Evolutionary conservation across 345 rosid genomes (phyloP).

Genomic region (Conringia planisiliqua): DNA sequence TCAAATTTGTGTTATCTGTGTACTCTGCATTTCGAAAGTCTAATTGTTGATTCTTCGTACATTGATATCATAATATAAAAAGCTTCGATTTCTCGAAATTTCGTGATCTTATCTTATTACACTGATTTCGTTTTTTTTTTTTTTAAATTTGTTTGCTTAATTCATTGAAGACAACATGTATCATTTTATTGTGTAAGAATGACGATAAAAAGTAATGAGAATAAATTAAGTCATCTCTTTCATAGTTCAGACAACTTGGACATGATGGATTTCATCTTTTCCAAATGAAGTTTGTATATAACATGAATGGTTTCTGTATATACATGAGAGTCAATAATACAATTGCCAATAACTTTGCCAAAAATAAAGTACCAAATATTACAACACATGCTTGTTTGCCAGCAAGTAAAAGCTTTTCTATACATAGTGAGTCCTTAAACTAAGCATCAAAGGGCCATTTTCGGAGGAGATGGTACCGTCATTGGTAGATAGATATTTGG

Average conservation of each 20-base stretch:
- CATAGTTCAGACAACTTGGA: not conserved
- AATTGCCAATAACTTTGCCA: slow-evolving; percentile 8
- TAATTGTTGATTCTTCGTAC: not conserved
- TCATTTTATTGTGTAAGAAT: not conserved
- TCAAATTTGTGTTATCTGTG: not conserved
- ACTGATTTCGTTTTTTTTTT: not conserved
- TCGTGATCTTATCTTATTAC: not conserved
- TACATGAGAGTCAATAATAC: slow-evolving; percentile 18
- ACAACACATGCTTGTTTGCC: slow-evolving; percentile 14
- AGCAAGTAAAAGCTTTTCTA: slow-evolving; percentile 12
- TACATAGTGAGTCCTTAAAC: slow-evolving; percentile 4
- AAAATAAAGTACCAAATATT: slow-evolving; percentile 5
- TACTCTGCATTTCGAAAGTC: not conserved
- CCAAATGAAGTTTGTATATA: slow-evolving; percentile 1
- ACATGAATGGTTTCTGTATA: not conserved
- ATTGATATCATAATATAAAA: not conserved
- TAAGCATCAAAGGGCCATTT: not conserved
- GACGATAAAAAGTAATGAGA: not conserved
- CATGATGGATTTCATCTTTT: not conserved
- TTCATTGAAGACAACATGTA: not conserved
- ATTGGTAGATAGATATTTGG: not conserved
- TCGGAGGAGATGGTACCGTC: not conserved
- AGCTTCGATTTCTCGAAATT: not conserved
- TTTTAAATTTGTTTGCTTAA: not conserved
- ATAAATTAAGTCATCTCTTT: not conserved